These are phyloP conservation scores for Oehlia diaphana DNA, from an alignment of 192 early-diverging fungal genomes.

Conservation along the genomic window DNA sequence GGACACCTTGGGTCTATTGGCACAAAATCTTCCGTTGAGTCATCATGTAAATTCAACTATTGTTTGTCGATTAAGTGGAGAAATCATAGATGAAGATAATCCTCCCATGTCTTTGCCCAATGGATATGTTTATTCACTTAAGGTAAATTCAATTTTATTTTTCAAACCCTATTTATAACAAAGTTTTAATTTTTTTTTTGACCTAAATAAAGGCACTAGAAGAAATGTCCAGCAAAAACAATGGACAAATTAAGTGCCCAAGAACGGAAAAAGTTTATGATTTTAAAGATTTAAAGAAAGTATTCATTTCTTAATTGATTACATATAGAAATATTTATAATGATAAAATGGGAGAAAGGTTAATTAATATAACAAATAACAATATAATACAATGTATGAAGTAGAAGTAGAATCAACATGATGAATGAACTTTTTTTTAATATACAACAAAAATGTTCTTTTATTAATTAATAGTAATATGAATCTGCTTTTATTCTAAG, in stretches of 20 bases:
- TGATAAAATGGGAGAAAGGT: neutral
- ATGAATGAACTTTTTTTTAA: neutral
- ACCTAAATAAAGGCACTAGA: constrained; percentile 53
- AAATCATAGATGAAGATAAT: constrained; percentile 97
- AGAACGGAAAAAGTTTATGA: constrained; percentile 59
- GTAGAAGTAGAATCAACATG: neutral
- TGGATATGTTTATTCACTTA: constrained; percentile 89
- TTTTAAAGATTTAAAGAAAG: constrained; percentile 67
- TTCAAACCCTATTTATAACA: neutral
- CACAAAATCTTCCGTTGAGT: constrained; percentile 80
- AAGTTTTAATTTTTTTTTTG: neutral
- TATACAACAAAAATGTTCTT: neutral
- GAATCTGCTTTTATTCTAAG: too few relatives aligned
- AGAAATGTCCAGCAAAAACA: constrained; percentile 66
- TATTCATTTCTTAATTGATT: constrained; percentile 65
- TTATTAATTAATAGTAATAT: too few relatives aligned
- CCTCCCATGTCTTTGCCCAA: constrained; percentile 95
- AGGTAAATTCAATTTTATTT: constrained; percentile 50
- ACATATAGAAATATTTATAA: too few relatives aligned
- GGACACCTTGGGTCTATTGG: constrained; percentile 82
- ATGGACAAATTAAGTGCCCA: constrained; percentile 73
- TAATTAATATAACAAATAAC: neutral
- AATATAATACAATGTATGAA: neutral
- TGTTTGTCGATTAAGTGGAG: constrained; percentile 89
- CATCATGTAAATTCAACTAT: constrained; percentile 96